phyloP scores from a whole-genome alignment of 1,284 basidiomycete species.

The Xerocomus amazonicus region DNA sequence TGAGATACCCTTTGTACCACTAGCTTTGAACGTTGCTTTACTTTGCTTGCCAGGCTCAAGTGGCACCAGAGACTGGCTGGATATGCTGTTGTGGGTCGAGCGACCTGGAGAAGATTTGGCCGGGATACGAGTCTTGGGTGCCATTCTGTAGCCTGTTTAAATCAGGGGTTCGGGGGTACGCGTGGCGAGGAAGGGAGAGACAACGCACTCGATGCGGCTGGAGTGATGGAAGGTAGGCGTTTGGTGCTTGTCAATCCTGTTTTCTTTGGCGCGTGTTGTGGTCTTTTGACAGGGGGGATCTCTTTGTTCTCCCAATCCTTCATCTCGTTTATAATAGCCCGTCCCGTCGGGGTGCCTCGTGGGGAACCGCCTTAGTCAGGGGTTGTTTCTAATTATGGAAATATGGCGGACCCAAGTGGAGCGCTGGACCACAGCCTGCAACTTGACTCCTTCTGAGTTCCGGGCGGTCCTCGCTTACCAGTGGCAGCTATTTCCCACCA shows the following conservation, averaged over 20 bases:
- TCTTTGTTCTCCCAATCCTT: conserved; percentile 20
- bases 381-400: conserved; percentile 21
- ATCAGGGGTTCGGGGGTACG: not conserved
- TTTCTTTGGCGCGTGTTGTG: conserved; percentile 20
- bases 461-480: too few relatives aligned
- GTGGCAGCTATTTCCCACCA: not conserved
- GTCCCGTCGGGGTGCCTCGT: not conserved
- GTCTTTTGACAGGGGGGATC: conserved; percentile 3
- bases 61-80: conserved; percentile 13
- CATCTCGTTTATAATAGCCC: conserved; percentile 15
- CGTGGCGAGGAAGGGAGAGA: not conserved
- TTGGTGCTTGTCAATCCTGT: not conserved
- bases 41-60: conserved; percentile 9
- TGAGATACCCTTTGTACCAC: not conserved
- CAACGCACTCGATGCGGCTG: not conserved
- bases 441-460: too few relatives aligned
- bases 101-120: conserved; percentile 18
- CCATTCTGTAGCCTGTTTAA: conserved; percentile 11
- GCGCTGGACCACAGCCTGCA: conserved; percentile 10
- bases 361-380: conserved; percentile 14
- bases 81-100: conserved; percentile 23
- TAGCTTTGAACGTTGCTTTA: not conserved
- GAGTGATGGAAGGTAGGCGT: not conserved
- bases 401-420: too few relatives aligned
- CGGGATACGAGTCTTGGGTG: conserved; percentile 24